Conservation (phyloP, 164 flowering plant species). For the Aristolochia californica region DNA sequence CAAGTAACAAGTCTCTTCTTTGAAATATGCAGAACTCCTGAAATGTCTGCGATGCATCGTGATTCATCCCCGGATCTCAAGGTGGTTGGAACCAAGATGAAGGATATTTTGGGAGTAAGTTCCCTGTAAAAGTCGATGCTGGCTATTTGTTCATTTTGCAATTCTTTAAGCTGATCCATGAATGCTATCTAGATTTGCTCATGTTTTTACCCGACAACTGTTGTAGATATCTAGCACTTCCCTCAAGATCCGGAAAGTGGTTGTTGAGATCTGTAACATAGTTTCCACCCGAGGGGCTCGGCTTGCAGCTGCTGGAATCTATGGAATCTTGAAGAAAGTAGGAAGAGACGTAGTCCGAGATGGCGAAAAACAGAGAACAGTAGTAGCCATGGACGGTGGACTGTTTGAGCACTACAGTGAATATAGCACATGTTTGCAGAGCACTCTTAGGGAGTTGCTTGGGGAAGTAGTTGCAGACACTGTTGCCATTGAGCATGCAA, state of each 20-base stretch:
- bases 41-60: slow-evolving; percentile 95
- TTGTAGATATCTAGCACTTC: slow-evolving; percentile 67
- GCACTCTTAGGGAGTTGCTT: slow-evolving; percentile 59
- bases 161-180: background rate
- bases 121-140: background rate
- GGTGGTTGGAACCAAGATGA: slow-evolving; percentile 69
- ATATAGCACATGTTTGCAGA: slow-evolving; percentile 50
- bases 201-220: background rate
- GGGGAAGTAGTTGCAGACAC: slow-evolving; percentile 43
- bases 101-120: slow-evolving; percentile 73
- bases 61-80: slow-evolving; percentile 76
- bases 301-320: slow-evolving; percentile 85
- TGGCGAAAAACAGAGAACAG: slow-evolving; percentile 52
- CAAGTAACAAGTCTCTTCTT: background rate
- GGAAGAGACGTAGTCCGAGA: slow-evolving; percentile 56
- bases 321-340: slow-evolving; percentile 76
- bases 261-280: slow-evolving; percentile 72
- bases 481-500: slow-evolving; percentile 44
- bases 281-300: slow-evolving; percentile 83
- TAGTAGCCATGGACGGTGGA: slow-evolving; percentile 83
- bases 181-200: background rate
- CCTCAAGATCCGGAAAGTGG: slow-evolving; percentile 56
- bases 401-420: slow-evolving; percentile 73
- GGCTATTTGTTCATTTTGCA: background rate
- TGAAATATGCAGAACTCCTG: slow-evolving; percentile 66